Conservation (phyloP, 306 rosid genomes). For the Bauhinia variegata region DNA sequence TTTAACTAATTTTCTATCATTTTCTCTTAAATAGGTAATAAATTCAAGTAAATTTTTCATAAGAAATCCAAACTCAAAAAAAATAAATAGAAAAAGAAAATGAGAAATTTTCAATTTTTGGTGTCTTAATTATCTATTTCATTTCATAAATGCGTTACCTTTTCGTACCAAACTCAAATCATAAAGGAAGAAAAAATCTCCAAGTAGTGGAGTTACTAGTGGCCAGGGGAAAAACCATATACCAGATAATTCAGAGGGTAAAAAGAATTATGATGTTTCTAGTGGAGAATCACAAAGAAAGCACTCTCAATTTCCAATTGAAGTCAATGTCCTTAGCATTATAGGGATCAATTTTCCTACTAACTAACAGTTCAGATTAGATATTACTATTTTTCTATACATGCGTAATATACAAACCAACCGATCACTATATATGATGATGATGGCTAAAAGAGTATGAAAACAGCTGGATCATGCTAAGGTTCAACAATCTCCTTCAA, state of each 20-base stretch:
- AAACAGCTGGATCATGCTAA: constrained; percentile 57
- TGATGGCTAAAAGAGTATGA: constrained; percentile 40
- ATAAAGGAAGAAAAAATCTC: neutral
- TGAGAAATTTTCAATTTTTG: too few species aligned
- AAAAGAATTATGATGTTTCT: neutral
- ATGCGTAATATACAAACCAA: too few species aligned
- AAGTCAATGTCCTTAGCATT: constrained; percentile 36
- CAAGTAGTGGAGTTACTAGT: constrained; percentile 20
- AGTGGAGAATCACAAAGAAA: constrained; percentile 32
- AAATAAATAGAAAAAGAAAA: too few species aligned
- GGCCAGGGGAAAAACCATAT: too few species aligned
- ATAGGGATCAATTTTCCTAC: too few species aligned
- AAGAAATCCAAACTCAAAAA: too few species aligned
- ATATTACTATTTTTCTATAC: too few species aligned
- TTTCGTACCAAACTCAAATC: neutral
- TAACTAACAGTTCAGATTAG: too few species aligned
- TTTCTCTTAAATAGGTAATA: too few species aligned
- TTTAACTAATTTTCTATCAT: too few species aligned
- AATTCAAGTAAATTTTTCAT: too few species aligned
- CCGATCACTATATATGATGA: too few species aligned
- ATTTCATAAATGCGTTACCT: neutral
- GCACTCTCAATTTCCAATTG: constrained; percentile 28
- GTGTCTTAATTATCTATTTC: neutral
- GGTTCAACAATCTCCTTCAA: constrained; percentile 31
- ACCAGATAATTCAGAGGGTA: neutral